A percentile compares a stretch with the other conserved stretches of the same genome.
These are phyloP conservation scores for Jaminaea rosea DNA, from an alignment of 1,284 basidiomycete genomes.

Conservation along the genomic window DNA sequence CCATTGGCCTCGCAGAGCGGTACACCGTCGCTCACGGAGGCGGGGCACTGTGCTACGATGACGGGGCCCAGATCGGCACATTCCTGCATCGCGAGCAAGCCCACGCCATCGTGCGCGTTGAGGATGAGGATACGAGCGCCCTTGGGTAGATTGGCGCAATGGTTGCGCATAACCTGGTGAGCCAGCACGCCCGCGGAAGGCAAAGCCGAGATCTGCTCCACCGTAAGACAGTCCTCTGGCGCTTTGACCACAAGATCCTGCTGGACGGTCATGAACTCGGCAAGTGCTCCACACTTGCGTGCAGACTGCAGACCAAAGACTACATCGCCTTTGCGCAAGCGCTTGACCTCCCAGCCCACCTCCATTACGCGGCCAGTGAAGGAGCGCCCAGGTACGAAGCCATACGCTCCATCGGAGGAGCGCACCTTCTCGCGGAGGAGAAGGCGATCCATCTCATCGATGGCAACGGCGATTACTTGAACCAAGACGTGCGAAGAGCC, in stretches of 20 bases:
- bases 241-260: constrained; percentile 46
- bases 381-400: constrained; percentile 48
- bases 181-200: constrained; percentile 48
- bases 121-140: constrained; percentile 48
- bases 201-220: constrained; percentile 49
- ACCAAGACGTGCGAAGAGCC: constrained; percentile 47
- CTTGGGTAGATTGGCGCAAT: constrained; percentile 43
- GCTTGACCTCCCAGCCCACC: constrained; percentile 46
- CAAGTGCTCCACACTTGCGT: constrained; percentile 47
- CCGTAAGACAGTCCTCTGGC: constrained; percentile 43
- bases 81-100: constrained; percentile 48
- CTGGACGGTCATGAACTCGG: constrained; percentile 48
- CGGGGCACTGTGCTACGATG: constrained; percentile 49
- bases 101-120: constrained; percentile 49
- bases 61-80: constrained; percentile 46
- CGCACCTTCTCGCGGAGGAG: constrained; percentile 43
- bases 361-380: constrained; percentile 49
- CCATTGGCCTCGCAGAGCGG: constrained; percentile 46
- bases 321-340: constrained; percentile 47
- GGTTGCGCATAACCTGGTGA: constrained; percentile 47
- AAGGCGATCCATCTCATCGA: constrained; percentile 46
- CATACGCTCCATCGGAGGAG: constrained; percentile 36
- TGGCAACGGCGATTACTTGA: constrained; percentile 47
- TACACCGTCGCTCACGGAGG: constrained; percentile 41
- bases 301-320: constrained; percentile 49